phyloP scores from a whole-genome alignment of 2,329 filamentous ascomycete genomes.

The Helicocarpus griseus region DNA sequence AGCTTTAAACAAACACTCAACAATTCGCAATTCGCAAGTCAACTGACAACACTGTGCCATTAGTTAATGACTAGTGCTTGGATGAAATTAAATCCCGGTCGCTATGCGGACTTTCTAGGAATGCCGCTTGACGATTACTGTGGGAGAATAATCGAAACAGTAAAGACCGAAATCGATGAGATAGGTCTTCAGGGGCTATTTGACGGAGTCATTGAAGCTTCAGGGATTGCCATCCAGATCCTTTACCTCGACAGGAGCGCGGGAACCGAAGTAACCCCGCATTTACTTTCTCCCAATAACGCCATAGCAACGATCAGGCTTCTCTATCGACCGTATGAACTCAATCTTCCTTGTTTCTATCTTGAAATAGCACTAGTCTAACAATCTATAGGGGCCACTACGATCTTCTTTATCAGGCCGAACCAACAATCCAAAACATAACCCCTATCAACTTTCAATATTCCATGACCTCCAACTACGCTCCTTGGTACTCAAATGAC shows the following conservation, averaged over 20 bases:
- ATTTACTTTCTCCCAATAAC: conserved; percentile 27
- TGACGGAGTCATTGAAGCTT: conserved; percentile 69
- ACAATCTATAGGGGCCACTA: conserved; percentile 61
- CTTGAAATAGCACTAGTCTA: conserved; percentile 10
- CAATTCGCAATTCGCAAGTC: conserved; percentile 3
- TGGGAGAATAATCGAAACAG: conserved; percentile 58
- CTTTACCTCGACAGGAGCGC: conserved; percentile 82
- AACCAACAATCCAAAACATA: conserved; percentile 20
- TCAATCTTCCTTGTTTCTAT: background rate
- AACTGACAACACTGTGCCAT: conserved; percentile 19
- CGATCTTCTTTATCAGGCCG: conserved; percentile 75
- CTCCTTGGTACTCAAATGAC: conserved; percentile 27
- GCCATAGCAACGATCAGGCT: conserved; percentile 54
- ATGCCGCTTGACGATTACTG: conserved; percentile 59
- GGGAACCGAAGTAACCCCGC: conserved; percentile 59
- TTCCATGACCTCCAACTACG: conserved; percentile 29
- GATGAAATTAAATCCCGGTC: conserved; percentile 62
- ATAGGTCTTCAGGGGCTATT: conserved; percentile 70
- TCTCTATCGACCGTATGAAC: conserved; percentile 55
- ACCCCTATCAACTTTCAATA: conserved; percentile 34
- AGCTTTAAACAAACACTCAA: conserved; percentile 11
- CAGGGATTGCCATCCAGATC: conserved; percentile 72
- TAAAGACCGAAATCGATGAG: conserved; percentile 79
- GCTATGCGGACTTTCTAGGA: conserved; percentile 65
- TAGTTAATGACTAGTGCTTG: conserved; percentile 75